Base-by-base conservation (phyloP, 2,329 filamentous ascomycete species). In the Sphaerostilbella broomeana region DNA sequence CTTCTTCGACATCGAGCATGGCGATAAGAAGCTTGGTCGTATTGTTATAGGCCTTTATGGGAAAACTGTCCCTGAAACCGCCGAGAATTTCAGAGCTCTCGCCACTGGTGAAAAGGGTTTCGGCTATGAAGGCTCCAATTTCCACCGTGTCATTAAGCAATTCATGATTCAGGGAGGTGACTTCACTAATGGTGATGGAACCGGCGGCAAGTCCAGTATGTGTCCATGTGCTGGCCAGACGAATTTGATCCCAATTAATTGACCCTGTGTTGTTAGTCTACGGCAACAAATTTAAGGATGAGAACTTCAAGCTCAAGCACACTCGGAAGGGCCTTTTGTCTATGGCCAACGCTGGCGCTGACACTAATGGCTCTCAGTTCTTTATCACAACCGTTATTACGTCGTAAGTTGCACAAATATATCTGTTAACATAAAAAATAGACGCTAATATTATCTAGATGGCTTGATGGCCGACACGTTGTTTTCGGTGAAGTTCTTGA, bases 231-330 rank as follows among this genome's bases (percentile, higher is more conserved):
- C 9, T 22, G n/a, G n/a, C 28, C 24, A 12, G 22, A 6, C 24
- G 11, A 22, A 17, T 5, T 10, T 19, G 20, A 20, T 26, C n/a
- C 17, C 39, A 39, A 48, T 47, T 48, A 36, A 41, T 51, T 55
- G 39, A 55, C n/a, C n/a, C n/a, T 35, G 17, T 19, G 18, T n/a
- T 29, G 25, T 15, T 42, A 81, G 78, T 92, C 71, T 92, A 90
- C 62, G 86, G 86, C 56, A 72, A 77, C 54, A 86, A 85, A 68
- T 92, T 92, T 69, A 67, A 77, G 50, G 86, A 94, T 57, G 86
- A 94, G 80, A 92, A 90, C 82, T 92, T 94, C 77, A 90, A 92
- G 81, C 75, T 90, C 60, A 89, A 88, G 76, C 86, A 94, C 79
- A 77, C 74, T 72, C 88, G 87, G 77, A 82, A 80, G 65, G 86